Conservation (phyloP, 305 asterid genomes). For the Fraxinus sp. region DNA sequence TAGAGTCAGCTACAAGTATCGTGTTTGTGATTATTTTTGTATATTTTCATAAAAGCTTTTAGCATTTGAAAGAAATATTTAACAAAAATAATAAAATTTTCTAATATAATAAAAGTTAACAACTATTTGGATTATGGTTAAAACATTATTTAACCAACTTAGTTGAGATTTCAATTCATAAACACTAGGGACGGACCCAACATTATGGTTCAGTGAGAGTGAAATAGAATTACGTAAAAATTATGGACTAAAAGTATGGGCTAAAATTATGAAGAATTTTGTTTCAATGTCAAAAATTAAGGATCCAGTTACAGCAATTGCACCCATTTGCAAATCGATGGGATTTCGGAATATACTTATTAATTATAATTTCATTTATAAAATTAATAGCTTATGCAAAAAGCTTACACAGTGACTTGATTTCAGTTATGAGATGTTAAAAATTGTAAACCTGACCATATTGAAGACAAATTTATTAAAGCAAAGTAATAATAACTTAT, state of each 20-base stretch:
- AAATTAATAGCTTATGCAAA: neutral
- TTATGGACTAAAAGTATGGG: no score
- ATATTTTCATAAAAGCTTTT: neutral
- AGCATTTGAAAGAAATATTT: neutral
- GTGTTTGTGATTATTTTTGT: neutral
- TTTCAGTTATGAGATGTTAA: neutral
- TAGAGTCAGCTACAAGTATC: neutral
- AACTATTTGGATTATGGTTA: neutral
- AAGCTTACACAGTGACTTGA: neutral
- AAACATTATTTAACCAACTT: neutral
- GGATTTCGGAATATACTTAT: neutral
- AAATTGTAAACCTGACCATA: no score
- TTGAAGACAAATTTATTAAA: no score
- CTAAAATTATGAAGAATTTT: no score
- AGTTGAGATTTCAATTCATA: neutral
- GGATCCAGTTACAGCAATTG: no score
- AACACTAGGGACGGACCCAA: no score
- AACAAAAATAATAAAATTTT: no score
- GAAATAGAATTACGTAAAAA: no score
- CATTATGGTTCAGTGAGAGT: no score
- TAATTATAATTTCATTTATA: neutral
- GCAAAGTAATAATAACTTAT: no score
- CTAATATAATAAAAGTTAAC: no score
- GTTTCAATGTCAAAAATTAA: no score
- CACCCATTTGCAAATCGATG: neutral